Evolutionary conservation across 441 rosid genomes (phyloP).

Genomic region (Daphne laureola): DNA sequence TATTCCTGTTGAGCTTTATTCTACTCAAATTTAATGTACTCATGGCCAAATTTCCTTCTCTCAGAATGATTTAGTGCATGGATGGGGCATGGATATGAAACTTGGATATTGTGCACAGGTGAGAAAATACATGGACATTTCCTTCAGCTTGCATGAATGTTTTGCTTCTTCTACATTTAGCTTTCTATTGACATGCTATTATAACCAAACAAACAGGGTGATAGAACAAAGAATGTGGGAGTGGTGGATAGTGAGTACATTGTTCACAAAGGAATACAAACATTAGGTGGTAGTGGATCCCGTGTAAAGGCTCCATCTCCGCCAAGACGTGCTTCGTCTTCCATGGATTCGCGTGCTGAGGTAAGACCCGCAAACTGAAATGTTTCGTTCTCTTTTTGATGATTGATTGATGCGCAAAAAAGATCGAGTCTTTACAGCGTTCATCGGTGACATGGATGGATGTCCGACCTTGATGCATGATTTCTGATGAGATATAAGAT

Average conservation of each 20-base stretch:
- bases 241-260: slow-evolving; percentile 77
- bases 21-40: neutral
- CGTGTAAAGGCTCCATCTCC: slow-evolving; percentile 8
- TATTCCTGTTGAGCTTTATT: slow-evolving; percentile 1
- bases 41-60: slow-evolving; percentile 2
- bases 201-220: slow-evolving; percentile 42
- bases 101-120: slow-evolving; percentile 98
- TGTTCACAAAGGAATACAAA: slow-evolving; percentile 79
- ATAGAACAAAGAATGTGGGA: slow-evolving; percentile 82
- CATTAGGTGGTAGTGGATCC: slow-evolving; percentile 49
- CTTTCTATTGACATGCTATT: neutral
- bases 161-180: neutral
- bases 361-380: too few species aligned
- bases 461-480: neutral
- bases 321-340: neutral
- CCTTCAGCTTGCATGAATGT: neutral
- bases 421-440: too few species aligned
- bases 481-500: slow-evolving; percentile 1
- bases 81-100: slow-evolving; percentile 98
- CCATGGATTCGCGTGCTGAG: too few species aligned
- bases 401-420: too few species aligned
- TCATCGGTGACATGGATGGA: too few species aligned
- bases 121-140: neutral
- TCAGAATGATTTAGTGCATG: slow-evolving; percentile 91
- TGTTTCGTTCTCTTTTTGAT: too few species aligned